Evolutionary conservation across 108 stramenopile genomes (phyloP).

Genomic region (Parietichytrium sp.): DNA sequence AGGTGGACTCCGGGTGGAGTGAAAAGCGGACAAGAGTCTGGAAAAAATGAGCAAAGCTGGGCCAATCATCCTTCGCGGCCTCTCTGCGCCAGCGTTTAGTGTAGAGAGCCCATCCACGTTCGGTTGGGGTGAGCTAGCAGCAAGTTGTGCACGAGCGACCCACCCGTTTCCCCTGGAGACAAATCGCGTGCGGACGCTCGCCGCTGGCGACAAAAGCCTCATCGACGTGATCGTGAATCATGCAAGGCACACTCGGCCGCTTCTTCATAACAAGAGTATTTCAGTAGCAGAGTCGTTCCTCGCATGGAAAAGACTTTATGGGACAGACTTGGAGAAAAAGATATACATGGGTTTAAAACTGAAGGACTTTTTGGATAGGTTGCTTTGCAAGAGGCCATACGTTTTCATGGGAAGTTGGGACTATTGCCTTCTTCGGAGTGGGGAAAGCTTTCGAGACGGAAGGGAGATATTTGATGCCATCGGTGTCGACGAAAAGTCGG

Average conservation of each 20-base stretch:
- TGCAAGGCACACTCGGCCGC: not conserved
- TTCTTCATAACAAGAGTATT: not conserved
- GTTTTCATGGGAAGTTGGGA: not conserved
- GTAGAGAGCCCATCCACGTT: too few relatives aligned
- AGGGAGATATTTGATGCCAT: not conserved
- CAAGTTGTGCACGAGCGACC: too few relatives aligned
- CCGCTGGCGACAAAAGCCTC: not conserved
- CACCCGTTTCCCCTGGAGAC: not conserved
- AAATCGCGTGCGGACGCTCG: not conserved
- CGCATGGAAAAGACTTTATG: not conserved
- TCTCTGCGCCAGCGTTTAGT: too few relatives aligned
- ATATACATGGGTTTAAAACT: not conserved
- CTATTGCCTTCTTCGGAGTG: not conserved
- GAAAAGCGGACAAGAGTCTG: too few relatives aligned
- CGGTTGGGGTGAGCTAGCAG: too few relatives aligned
- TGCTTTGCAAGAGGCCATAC: slow-evolving; percentile 10
- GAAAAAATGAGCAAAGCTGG: too few relatives aligned
- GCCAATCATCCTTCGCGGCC: too few relatives aligned
- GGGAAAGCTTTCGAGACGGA: not conserved
- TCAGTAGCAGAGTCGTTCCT: not conserved
- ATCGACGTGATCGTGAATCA: not conserved
- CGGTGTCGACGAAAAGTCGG: not conserved
- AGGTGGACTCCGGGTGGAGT: too few relatives aligned
- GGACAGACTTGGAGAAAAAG: not conserved
- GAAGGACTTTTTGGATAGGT: not conserved